phyloP scores from a whole-genome alignment of 1,284 basidiomycete species.

The Fomitopsis palustris region DNA sequence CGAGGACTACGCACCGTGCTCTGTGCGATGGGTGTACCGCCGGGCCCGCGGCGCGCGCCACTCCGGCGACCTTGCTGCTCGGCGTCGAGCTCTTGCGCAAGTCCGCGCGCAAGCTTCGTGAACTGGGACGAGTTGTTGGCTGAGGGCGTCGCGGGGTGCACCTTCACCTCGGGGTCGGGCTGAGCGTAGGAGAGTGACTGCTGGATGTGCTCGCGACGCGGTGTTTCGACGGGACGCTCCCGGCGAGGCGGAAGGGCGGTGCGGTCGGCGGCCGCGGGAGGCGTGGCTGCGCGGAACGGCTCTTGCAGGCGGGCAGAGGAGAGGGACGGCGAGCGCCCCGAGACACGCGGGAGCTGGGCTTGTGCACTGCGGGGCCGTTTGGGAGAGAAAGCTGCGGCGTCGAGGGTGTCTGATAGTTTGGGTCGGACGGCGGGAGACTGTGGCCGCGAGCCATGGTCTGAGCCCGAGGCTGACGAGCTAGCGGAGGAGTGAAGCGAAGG shows the following conservation, averaged over 20 bases:
- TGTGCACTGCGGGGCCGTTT: slow-evolving; percentile 59
- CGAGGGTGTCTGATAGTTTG: slow-evolving; percentile 63
- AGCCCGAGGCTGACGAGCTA: slow-evolving; percentile 39
- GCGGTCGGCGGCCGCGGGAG: slow-evolving; percentile 3
- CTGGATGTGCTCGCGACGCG: neutral
- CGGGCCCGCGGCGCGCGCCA: neutral
- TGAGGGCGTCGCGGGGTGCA: slow-evolving; percentile 56
- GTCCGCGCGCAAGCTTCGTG: slow-evolving; percentile 51
- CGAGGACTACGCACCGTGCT: slow-evolving; percentile 19
- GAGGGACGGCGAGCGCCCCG: slow-evolving; percentile 8
- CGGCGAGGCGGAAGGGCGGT: neutral
- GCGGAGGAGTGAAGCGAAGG: slow-evolving; percentile 38
- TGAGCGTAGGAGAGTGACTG: slow-evolving; percentile 18
- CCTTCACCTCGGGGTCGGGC: slow-evolving; percentile 42
- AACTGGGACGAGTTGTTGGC: slow-evolving; percentile 43
- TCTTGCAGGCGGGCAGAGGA: slow-evolving; percentile 3
- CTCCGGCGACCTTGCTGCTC: slow-evolving; percentile 31
- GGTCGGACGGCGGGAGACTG: slow-evolving; percentile 38
- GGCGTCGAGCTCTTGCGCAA: slow-evolving; percentile 50
- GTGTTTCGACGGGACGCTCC: neutral
- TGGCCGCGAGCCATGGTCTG: slow-evolving; percentile 36
- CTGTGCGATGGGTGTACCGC: slow-evolving; percentile 12
- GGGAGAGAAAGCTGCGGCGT: slow-evolving; percentile 64
- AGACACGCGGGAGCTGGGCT: slow-evolving; percentile 16
- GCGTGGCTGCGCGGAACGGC: slow-evolving; percentile 4